These are phyloP conservation scores for Luffa acutangula DNA, from an alignment of 306 rosid genomes.

Conservation along the genomic window DNA sequence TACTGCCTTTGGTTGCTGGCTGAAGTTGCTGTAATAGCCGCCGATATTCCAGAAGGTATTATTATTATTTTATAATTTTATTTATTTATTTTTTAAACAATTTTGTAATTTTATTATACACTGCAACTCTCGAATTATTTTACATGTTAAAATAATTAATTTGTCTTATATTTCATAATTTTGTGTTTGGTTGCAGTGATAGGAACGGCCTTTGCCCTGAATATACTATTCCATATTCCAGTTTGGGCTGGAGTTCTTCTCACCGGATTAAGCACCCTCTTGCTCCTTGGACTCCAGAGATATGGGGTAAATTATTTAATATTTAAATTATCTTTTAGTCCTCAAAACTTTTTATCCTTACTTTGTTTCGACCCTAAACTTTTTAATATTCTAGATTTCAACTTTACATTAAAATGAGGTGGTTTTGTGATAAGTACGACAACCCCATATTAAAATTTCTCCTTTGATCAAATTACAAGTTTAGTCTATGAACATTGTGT, in stretches of 20 bases:
- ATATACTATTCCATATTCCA: slow-evolving; percentile 67
- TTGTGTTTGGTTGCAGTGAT: slow-evolving; percentile 39
- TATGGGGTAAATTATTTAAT: slow-evolving; percentile 45
- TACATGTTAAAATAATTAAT: neutral
- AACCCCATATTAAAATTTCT: too few species aligned
- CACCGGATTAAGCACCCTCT: slow-evolving; percentile 69
- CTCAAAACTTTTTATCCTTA: too few species aligned
- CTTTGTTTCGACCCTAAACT: too few species aligned
- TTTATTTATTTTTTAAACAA: neutral
- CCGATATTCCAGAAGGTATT: slow-evolving; percentile 86
- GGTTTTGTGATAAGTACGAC: too few species aligned
- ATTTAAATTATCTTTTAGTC: neutral
- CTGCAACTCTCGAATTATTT: neutral
- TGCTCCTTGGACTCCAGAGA: slow-evolving; percentile 69
- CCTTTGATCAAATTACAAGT: too few species aligned
- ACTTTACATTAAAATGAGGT: neutral
- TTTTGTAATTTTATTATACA: neutral
- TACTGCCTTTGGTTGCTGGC: slow-evolving; percentile 82
- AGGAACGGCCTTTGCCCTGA: slow-evolving; percentile 82
- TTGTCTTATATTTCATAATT: neutral
- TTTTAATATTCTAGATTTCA: too few species aligned
- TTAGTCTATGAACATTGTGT: too few species aligned
- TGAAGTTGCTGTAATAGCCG: slow-evolving; percentile 73
- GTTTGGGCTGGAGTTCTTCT: slow-evolving; percentile 72
- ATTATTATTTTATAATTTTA: neutral